Evolutionary conservation across 208 protist species (phyloP).

Genomic region (Crithidia brevicula): DNA sequence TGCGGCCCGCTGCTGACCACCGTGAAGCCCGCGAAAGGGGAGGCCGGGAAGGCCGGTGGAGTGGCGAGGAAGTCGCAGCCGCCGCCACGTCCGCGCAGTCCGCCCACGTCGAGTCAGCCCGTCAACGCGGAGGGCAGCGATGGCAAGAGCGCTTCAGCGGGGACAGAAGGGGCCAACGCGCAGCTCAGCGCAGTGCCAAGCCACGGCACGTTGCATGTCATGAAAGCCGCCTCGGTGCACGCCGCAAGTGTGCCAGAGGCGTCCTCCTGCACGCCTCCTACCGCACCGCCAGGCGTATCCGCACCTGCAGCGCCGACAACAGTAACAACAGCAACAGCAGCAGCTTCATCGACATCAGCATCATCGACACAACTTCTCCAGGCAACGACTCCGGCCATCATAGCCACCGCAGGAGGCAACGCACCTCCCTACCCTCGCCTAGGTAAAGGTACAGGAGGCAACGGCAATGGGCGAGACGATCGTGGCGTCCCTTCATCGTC

Average conservation of each 20-base stretch:
- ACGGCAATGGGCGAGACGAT: too few relatives aligned
- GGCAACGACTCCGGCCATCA: neutral
- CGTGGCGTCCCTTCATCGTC: too few relatives aligned
- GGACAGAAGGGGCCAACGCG: too few relatives aligned
- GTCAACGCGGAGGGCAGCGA: too few relatives aligned
- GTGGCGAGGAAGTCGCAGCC: neutral
- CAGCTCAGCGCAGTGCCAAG: too few relatives aligned
- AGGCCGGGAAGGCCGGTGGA: slow-evolving; percentile 1
- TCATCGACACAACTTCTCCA: too few relatives aligned
- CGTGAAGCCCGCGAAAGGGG: slow-evolving; percentile 37
- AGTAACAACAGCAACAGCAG: slow-evolving; percentile 8
- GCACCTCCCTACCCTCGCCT: neutral
- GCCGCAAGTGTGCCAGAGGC: neutral
- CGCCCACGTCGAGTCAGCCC: slow-evolving; percentile 1
- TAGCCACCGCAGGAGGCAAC: neutral
- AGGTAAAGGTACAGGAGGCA: too few relatives aligned
- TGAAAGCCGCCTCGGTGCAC: neutral
- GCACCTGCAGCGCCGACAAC: neutral
- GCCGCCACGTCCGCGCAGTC: neutral
- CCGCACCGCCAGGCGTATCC: too few relatives aligned
- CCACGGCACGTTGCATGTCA: too few relatives aligned
- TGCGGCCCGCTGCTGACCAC: slow-evolving; percentile 78
- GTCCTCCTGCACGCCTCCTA: too few relatives aligned
- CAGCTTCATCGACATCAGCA: slow-evolving; percentile 10
- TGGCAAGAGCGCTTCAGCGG: too few relatives aligned